A percentile compares a stretch with the other conserved stretches of the same genome.
These are phyloP conservation scores for Aspergillus biplanus DNA, from an alignment of 495 filamentous ascomycete species.

Conservation along the genomic window DNA sequence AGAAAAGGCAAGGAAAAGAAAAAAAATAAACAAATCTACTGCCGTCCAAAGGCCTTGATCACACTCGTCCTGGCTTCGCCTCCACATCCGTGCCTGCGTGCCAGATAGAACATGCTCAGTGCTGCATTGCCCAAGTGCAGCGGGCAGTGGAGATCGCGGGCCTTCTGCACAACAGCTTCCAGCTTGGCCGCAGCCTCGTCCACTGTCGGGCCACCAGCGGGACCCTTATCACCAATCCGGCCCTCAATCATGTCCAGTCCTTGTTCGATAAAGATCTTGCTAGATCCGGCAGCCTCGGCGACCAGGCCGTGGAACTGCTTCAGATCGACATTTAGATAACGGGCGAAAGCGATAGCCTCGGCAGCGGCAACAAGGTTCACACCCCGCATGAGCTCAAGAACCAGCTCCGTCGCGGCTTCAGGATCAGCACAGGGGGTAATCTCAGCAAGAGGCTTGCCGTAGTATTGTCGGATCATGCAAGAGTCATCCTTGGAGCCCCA, in stretches of 20 bases:
- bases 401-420: slow-evolving; percentile 49
- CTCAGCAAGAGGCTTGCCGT: slow-evolving; percentile 42
- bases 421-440: slow-evolving; percentile 34
- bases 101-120: slow-evolving; percentile 42
- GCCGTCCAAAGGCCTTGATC: slow-evolving; percentile 36
- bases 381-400: slow-evolving; percentile 61
- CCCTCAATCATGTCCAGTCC: slow-evolving; percentile 58
- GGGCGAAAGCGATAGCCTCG: slow-evolving; percentile 69
- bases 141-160: slow-evolving; percentile 54
- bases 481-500: slow-evolving; percentile 72
- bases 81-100: slow-evolving; percentile 38
- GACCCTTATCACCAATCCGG: slow-evolving; percentile 31
- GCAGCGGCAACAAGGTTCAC: slow-evolving; percentile 68
- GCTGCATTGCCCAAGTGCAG: slow-evolving; percentile 48
- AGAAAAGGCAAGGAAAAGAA: background rate
- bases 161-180: slow-evolving; percentile 61
- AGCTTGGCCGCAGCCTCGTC: slow-evolving; percentile 59
- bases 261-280: slow-evolving; percentile 59
- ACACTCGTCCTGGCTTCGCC: slow-evolving; percentile 38
- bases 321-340: slow-evolving; percentile 63
- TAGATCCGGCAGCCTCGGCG: slow-evolving; percentile 70
- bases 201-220: slow-evolving; percentile 48
- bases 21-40: slow-evolving; percentile 5
- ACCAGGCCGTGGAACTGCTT: slow-evolving; percentile 69
- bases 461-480: slow-evolving; percentile 66